Percentiles rank a stretch among this genome's conserved stretches.
phyloP scores from a whole-genome alignment of 2,329 filamentous ascomycete genomes.

The Decorospora gaudefroyi region DNA sequence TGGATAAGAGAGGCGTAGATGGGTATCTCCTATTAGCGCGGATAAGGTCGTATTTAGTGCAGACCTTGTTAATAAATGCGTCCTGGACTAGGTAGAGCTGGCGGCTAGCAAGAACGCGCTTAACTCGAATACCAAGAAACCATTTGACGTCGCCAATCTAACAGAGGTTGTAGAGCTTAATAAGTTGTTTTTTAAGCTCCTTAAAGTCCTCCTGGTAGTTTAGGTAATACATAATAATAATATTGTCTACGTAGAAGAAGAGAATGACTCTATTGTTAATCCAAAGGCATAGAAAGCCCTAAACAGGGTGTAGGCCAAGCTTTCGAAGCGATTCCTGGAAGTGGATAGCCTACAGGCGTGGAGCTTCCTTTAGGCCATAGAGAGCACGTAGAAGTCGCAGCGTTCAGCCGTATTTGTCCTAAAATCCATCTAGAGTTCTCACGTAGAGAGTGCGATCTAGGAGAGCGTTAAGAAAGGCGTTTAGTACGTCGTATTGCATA shows the following conservation, averaged over 20 bases:
- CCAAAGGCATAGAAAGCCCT: slow-evolving; percentile 3
- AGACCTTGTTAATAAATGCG: too few species aligned
- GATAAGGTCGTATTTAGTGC: not conserved
- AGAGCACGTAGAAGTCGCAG: slow-evolving; percentile 2
- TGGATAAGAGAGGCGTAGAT: not conserved
- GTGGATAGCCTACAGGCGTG: too few species aligned
- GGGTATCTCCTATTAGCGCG: not conserved
- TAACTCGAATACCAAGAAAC: not conserved
- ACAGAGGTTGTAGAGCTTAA: slow-evolving; percentile 1
- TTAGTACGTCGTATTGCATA: slow-evolving; percentile 3
- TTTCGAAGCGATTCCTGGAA: not conserved
- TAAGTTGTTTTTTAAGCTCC: slow-evolving; percentile 1
- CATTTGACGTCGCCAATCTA: not conserved
- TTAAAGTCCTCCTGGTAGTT: not conserved
- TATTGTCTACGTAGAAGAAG: not conserved
- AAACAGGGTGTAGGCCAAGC: slow-evolving; percentile 1
- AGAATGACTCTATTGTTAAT: not conserved
- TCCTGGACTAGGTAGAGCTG: not conserved
- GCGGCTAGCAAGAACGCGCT: not conserved
- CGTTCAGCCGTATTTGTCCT: not conserved
- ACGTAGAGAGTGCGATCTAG: slow-evolving; percentile 1
- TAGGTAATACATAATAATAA: not conserved
- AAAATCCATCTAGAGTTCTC: slow-evolving; percentile 3
- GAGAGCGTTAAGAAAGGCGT: slow-evolving; percentile 3
- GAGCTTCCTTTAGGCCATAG: slow-evolving; percentile 6